A percentile compares a stretch with the other conserved stretches of the same genome.
Evolutionary conservation across 768 basidiomycete genomes (phyloP).

Genomic region (Boletus patriciae): DNA sequence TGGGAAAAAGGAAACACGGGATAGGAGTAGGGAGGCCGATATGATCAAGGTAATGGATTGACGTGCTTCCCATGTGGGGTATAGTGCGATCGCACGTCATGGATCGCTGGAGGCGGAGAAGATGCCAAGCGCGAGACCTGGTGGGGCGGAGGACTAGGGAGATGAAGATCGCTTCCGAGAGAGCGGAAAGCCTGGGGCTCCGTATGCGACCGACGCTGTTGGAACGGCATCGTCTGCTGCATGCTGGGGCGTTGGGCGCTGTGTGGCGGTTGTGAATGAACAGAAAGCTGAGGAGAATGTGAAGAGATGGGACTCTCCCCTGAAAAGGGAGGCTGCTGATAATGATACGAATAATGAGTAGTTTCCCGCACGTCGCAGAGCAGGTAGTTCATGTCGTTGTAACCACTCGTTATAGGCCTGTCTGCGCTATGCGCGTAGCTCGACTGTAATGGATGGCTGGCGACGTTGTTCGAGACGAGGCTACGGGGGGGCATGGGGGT

Average conservation of each 20-base stretch:
- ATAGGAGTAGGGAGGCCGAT: slow-evolving; percentile 17
- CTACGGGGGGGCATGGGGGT: slow-evolving; percentile 44
- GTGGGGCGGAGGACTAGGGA: slow-evolving; percentile 45
- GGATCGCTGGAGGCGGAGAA: slow-evolving; percentile 40
- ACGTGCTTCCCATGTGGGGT: slow-evolving; percentile 47
- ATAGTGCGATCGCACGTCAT: slow-evolving; percentile 38
- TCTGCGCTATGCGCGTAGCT: slow-evolving; percentile 52
- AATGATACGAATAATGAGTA: slow-evolving; percentile 52
- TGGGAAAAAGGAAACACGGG: slow-evolving; percentile 17
- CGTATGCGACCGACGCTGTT: slow-evolving; percentile 56
- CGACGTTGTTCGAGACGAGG: slow-evolving; percentile 43
- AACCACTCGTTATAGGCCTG: slow-evolving; percentile 47
- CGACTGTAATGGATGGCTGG: slow-evolving; percentile 37
- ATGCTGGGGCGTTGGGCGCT: slow-evolving; percentile 38
- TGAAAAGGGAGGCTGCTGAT: slow-evolving; percentile 50
- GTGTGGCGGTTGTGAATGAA: slow-evolving; percentile 36
- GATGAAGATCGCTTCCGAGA: slow-evolving; percentile 50
- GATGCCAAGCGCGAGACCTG: slow-evolving; percentile 44
- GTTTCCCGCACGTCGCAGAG: slow-evolving; percentile 48
- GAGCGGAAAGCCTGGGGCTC: slow-evolving; percentile 55
- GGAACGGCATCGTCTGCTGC: slow-evolving; percentile 49
- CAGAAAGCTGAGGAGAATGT: slow-evolving; percentile 44
- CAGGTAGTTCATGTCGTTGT: slow-evolving; percentile 48
- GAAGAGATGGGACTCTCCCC: slow-evolving; percentile 42
- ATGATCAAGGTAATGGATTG: slow-evolving; percentile 46